Base-by-base conservation (phyloP, 2,329 filamentous ascomycete genomes). In the Fusarium haematococcum region DNA sequence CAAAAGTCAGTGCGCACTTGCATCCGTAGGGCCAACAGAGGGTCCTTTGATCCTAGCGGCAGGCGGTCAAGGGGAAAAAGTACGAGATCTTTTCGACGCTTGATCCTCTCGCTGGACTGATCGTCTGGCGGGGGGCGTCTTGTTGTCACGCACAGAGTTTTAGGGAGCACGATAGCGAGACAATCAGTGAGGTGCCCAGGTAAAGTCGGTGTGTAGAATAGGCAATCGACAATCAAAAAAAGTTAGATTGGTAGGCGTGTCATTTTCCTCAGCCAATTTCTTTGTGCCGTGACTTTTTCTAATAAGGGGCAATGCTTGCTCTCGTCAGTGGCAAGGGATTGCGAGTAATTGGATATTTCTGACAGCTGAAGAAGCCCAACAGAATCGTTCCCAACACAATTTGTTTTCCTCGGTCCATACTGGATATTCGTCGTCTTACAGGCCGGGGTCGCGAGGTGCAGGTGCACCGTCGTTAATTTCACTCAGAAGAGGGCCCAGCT, bases 121-220 rank as follows among this genome's bases (percentile, higher is more conserved):
- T 50, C 25, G 25, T 13, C 25, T 50, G 16, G 45, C 45, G 25
- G 45, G 45, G 45, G 45, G 45, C 45, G 45, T 30, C 25, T 50
- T 50, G 25, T 18, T 45, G 45, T 54, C 25, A 58, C 50, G 37
- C 52, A 33, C 32, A 35, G 33, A 30, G 50, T 35, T 32, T 57
- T 57, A 45, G 62, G 35, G 50, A 30, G 23, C 62, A 18, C 35
- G 25, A 25, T 30, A 30, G 41, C 16, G n/a, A 43, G 33, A 43
- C 59, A 33, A 54, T 54, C 25, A 61, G 43, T 52, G 10, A 18
- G 32, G 14, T 20, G 9, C n/a, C 39, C 39, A 20, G 35, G 61
- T 57, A 64, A 69, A 72, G 71, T 74, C 71, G 71, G 71, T 74
- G 71, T 71, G 71, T 69, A 33, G 33, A 73, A 67, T 33, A 61